Evolutionary conservation across 225 moss, liverwort and hornwort genomes (phyloP).

Genomic region (Marchantia polymorpha): DNA sequence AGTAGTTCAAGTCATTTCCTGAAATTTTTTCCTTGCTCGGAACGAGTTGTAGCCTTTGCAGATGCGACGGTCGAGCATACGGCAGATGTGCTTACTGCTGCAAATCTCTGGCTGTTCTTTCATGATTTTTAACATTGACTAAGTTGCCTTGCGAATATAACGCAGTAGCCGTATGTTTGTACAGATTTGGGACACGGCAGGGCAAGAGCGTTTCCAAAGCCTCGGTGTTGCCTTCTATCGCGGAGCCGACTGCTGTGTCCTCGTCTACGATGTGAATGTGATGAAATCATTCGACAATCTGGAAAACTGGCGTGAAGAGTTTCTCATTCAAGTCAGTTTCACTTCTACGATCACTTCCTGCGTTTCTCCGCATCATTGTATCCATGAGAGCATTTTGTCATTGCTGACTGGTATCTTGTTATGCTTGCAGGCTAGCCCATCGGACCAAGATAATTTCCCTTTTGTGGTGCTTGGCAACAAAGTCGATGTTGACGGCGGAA

Average conservation of each 20-base stretch:
- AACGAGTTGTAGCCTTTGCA: neutral
- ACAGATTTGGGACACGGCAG: constrained; percentile 98
- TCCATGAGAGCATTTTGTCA: neutral
- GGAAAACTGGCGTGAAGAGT: constrained; percentile 97
- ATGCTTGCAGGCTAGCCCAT: constrained; percentile 73
- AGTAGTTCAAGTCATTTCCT: neutral
- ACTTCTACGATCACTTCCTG: neutral
- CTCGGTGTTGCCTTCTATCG: constrained; percentile 94
- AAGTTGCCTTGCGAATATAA: neutral
- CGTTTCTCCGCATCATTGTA: neutral
- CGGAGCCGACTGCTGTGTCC: constrained; percentile 96
- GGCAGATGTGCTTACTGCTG: neutral
- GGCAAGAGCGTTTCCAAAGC: constrained; percentile 96
- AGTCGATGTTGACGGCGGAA: constrained; percentile 91
- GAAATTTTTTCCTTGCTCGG: neutral
- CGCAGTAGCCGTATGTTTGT: neutral
- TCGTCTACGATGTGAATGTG: constrained; percentile 94
- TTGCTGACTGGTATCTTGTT: neutral
- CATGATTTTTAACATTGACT: neutral
- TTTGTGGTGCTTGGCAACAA: constrained; percentile 95
- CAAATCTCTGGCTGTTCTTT: neutral
- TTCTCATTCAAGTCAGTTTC: constrained; percentile 75
- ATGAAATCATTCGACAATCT: constrained; percentile 96
- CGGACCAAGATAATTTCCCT: constrained; percentile 80
- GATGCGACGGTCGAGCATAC: neutral